These are phyloP conservation scores for Dactylellina haptotyla DNA, from an alignment of 2,329 filamentous ascomycete genomes.

Conservation along the genomic window DNA sequence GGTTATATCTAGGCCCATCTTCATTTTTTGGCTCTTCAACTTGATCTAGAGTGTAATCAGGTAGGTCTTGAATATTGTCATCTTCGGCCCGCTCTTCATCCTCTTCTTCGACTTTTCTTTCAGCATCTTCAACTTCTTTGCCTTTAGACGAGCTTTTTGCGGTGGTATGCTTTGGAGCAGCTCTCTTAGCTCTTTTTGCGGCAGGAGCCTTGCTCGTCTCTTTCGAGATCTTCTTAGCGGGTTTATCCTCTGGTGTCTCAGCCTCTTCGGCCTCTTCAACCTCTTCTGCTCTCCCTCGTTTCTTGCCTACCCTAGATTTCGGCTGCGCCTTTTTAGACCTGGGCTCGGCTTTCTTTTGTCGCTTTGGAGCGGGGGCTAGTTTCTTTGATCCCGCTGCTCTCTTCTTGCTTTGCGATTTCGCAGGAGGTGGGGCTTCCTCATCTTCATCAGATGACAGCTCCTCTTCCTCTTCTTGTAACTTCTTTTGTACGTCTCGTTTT, in stretches of 20 bases:
- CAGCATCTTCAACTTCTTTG: conserved; percentile 2
- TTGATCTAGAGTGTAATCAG: conserved; percentile 12
- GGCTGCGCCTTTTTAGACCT: not conserved
- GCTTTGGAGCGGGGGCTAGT: not conserved
- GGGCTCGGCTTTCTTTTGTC: not conserved
- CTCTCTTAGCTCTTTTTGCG: not conserved
- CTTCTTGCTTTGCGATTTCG: not conserved
- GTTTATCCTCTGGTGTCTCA: not conserved
- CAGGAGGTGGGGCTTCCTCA: not conserved
- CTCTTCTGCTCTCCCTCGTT: not conserved
- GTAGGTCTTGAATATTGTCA: not conserved
- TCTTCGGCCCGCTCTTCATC: not conserved
- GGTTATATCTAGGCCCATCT: conserved; percentile 11
- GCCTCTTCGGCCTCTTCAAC: not conserved
- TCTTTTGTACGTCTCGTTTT: not conserved
- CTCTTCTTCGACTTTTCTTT: not conserved
- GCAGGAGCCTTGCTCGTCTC: not conserved
- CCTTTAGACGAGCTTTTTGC: not conserved
- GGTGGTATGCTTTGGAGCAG: not conserved
- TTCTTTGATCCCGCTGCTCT: not conserved
- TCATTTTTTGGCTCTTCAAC: not conserved
- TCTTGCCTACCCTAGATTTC: not conserved
- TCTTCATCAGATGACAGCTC: not conserved
- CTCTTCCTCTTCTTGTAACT: conserved; percentile 7
- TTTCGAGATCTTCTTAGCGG: not conserved